Percentiles rank a stretch among this genome's conserved stretches.
phyloP scores from a whole-genome alignment of 257 asterid genomes.

The Voacanga thouarsii region DNA sequence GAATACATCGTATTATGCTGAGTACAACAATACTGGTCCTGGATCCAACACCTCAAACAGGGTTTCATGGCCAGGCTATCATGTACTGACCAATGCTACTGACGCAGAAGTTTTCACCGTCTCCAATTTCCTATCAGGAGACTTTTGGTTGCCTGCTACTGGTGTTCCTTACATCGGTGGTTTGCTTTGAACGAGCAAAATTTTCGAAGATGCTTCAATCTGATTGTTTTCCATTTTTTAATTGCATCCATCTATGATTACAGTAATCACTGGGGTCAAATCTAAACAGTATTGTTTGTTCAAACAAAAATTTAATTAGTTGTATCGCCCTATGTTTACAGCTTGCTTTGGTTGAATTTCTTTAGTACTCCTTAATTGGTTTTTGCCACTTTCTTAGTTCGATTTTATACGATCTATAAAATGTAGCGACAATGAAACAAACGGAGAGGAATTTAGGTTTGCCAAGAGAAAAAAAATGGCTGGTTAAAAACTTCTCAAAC shows the following conservation, averaged over 20 bases:
- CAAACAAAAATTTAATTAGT: no score
- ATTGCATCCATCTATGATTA: no score
- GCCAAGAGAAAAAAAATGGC: no score
- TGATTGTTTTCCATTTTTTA: neutral
- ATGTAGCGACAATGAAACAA: no score
- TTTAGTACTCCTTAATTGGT: no score
- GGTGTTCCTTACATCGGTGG: constrained; percentile 25
- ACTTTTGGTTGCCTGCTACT: constrained; percentile 21
- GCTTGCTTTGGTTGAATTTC: no score
- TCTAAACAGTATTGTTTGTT: no score
- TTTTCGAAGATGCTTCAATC: neutral
- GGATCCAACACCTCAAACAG: constrained; percentile 22
- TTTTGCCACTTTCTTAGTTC: neutral
- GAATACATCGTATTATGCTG: constrained; percentile 29
- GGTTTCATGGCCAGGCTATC: constrained; percentile 33
- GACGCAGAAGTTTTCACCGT: constrained; percentile 22
- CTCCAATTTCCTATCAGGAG: constrained; percentile 23
- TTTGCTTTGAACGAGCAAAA: neutral
- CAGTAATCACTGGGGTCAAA: neutral
- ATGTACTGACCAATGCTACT: constrained; percentile 20
- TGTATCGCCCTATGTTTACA: no score
- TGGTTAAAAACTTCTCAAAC: no score
- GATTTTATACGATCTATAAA: no score
- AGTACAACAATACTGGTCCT: constrained; percentile 29
- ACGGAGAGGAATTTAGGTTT: no score